phyloP scores from a whole-genome alignment of 2,329 filamentous ascomycete genomes.

The Pseudogymnoascus sp. region DNA sequence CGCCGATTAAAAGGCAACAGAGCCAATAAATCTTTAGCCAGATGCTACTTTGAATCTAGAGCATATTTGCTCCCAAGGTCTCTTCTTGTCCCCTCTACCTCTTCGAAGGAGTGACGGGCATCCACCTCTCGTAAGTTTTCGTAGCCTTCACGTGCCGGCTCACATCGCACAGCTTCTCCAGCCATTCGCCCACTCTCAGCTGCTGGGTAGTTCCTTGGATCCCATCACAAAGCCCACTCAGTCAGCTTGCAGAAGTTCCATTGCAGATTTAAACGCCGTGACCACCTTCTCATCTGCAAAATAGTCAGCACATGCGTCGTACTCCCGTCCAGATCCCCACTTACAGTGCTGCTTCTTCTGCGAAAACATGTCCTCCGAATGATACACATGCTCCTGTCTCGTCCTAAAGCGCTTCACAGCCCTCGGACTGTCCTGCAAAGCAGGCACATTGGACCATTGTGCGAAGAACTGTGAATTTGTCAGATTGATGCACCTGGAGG shows the following conservation, averaged over 20 bases:
- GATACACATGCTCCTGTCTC: conserved; percentile 65
- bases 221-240: neutral
- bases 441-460: conserved; percentile 68
- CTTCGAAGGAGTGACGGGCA: neutral
- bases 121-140: neutral
- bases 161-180: neutral
- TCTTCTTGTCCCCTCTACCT: neutral
- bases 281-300: conserved; percentile 48
- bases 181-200: neutral
- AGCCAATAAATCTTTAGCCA: neutral
- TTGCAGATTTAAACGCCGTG: conserved; percentile 54
- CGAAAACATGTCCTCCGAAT: conserved; percentile 63
- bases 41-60: neutral
- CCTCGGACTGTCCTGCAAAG: conserved; percentile 66
- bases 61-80: neutral
- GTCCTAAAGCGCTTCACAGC: conserved; percentile 81
- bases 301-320: conserved; percentile 17
- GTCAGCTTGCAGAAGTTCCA: conserved; percentile 41
- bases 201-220: neutral
- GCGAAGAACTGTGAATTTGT: conserved; percentile 58
- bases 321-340: conserved; percentile 27
- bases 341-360: conserved; percentile 75
- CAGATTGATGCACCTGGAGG: conserved; percentile 12
- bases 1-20: neutral
- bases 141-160: neutral